A percentile compares a stretch with the other conserved stretches of the same genome.
Evolutionary conservation across 371 early-diverging fungal species (phyloP).

Genomic region (Blastocladiella emersonii): DNA sequence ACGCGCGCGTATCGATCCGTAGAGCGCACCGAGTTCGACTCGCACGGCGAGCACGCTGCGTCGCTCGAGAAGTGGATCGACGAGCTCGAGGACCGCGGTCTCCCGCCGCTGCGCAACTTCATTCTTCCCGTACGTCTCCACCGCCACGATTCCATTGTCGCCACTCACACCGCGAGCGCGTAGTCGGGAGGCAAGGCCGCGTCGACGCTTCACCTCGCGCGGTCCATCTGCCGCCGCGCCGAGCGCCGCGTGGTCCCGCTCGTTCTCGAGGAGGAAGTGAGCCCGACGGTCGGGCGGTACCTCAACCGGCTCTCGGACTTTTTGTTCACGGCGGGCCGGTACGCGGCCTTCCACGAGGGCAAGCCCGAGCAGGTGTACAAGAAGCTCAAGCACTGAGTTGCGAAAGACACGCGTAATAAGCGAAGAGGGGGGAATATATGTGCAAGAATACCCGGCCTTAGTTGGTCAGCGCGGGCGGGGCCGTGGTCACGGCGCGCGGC

Average conservation of each 20-base stretch:
- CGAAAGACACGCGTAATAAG: too few species aligned
- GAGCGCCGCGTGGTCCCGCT: slow-evolving; percentile 70
- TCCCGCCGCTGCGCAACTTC: slow-evolving; percentile 68
- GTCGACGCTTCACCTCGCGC: slow-evolving; percentile 45
- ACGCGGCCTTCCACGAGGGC: slow-evolving; percentile 50
- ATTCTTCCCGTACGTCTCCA: slow-evolving; percentile 51
- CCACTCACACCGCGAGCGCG: neutral
- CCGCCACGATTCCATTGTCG: neutral
- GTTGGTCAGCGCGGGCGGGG: too few species aligned
- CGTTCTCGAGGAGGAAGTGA: slow-evolving; percentile 41
- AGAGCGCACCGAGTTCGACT: slow-evolving; percentile 64
- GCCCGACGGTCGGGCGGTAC: slow-evolving; percentile 46
- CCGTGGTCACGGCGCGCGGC: too few species aligned
- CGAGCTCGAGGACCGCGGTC: slow-evolving; percentile 37
- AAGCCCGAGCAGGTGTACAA: slow-evolving; percentile 53
- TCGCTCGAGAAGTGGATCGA: slow-evolving; percentile 82
- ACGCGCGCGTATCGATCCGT: neutral
- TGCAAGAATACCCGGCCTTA: too few species aligned
- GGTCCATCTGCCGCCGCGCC: slow-evolving; percentile 69
- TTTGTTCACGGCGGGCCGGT: slow-evolving; percentile 74
- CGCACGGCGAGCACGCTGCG: slow-evolving; percentile 32
- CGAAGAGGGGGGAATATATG: too few species aligned
- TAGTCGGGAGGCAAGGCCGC: slow-evolving; percentile 66
- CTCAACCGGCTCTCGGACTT: slow-evolving; percentile 78
- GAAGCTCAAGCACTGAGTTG: slow-evolving; percentile 7